A percentile compares a stretch with the other conserved stretches of the same genome.
These are phyloP conservation scores for Trichophyton mentagrophytes DNA, from an alignment of 2,329 filamentous ascomycete species.

Conservation along the genomic window DNA sequence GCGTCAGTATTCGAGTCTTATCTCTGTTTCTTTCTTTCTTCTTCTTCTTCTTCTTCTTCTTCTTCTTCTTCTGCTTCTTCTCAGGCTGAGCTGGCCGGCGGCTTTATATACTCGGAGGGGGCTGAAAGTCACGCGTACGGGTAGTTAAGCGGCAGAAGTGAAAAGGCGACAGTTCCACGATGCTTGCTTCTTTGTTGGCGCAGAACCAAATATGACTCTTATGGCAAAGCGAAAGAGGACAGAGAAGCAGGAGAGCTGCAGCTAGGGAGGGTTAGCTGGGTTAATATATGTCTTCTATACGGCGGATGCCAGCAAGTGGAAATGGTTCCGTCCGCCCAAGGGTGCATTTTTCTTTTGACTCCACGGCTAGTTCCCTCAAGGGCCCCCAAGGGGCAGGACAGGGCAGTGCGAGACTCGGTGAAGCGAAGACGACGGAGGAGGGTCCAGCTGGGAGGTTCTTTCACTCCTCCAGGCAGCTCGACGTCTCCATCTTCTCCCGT, in stretches of 20 bases:
- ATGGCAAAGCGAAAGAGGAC: not conserved
- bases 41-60: too few relatives aligned
- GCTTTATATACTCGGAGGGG: not conserved
- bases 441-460: not conserved
- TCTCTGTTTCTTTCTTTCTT: too few relatives aligned
- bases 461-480: not conserved
- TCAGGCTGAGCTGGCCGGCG: not conserved
- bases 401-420: not conserved
- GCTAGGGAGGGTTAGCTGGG: not conserved
- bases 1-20: not conserved
- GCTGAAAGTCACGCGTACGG: not conserved
- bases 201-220: not conserved
- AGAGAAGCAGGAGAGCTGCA: not conserved
- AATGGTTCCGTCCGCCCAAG: slow-evolving; percentile 1
- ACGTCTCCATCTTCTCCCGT: too few relatives aligned
- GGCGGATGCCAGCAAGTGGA: not conserved
- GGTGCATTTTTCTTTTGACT: slow-evolving; percentile 1
- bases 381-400: not conserved
- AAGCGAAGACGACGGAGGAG: not conserved
- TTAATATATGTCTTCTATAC: not conserved
- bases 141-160: not conserved
- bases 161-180: not conserved
- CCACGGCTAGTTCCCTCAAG: not conserved
- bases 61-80: not conserved
- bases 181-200: not conserved